Evolutionary conservation across 495 filamentous ascomycete genomes (phyloP), one percentile per base, ranked within the genome.

Genomic region (Immersiella caudata): DNA sequence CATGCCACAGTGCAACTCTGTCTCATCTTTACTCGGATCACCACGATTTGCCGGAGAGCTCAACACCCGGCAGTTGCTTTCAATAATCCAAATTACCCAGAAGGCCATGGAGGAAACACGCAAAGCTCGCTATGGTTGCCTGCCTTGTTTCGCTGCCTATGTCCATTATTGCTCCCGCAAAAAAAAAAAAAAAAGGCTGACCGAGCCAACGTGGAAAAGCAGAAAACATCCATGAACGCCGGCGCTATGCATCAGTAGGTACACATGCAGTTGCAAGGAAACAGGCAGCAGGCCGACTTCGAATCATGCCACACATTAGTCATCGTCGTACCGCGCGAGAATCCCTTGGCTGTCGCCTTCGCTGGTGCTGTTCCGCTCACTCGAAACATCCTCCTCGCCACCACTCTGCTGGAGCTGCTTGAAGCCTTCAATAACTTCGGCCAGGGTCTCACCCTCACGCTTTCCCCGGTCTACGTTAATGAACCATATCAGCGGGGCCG

Each of bases 381-480:
- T 62, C 12, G 36, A 46, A 21, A 36, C 21, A n/a, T 24, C 49
- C 14, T 51, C 61, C 24, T 63, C 63, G 22, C 26, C 52, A 27
- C 33, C 51, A 11, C 7, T 20, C 33, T 54, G 61, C 40, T 33
- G 24, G 18, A 63, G 40, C 49, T 63, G 61, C 68, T 82, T 84
- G 64, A 82, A 85, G 1, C 83, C 83, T 68, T 90, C 89, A 27
- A 96, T 82, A 52, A 90, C 82, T 62, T 83, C 84, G 2, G 90
- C 89, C 68, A 97, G 75, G 62, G 86, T 88, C 59, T 85, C 81
- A 21, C 89, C 94, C 74, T 97, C 94, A 35, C 82, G 81, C 76
- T 89, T 92, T 0, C 95, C 95, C 40, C 95, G 84, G 26, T 96
- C 93, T n/a, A 96, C 92, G 78, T 97, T 85, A 26, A 99, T 91